Base-by-base conservation (phyloP, 495 filamentous ascomycete genomes). In the Paragyromitra xinjiangensis region DNA sequence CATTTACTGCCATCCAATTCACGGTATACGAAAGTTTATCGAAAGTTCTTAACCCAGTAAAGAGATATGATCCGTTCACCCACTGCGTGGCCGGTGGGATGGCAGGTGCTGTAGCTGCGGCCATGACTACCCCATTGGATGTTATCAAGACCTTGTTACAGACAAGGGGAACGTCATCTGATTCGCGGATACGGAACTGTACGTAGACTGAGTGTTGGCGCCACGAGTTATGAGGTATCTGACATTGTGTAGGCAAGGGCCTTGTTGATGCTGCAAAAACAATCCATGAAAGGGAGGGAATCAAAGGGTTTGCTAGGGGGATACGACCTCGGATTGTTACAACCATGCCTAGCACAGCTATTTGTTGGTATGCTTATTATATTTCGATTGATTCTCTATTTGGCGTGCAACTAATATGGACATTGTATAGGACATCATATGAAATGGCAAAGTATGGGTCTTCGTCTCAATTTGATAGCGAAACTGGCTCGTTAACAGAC, bases 121-220 rank as follows among this genome's bases (percentile, higher is more conserved):
- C 92, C 61, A 84, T 97, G 65, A 99, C 95, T 22, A 99, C 95
- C 0, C 96, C 95, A 0, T 89, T 99, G 84, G 95, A 99, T 81
- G 96, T 98, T 29, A 93, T 98, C 83, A 99, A 98, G 88, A 99
- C 95, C 1, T 89, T 98, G 81, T 86, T 99, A 71, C 95, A 99
- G 83, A 99, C 95, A 24, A 89, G 94, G 71, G 95, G 95, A 55
- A 91, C 90, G 29, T 91, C 93, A 0, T 85, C 87, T 16, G 95
- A 97, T 83, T 83, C 88, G 29, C 94, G 98, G 83, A 88, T 99
- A 66, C 87, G 95, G 64, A 92, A 92, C 70, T 81, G 79, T 81
- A 29, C 19, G 78, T 71, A 55, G 34, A 58, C 24, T 39, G 24
- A 50, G 3, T 29, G 53, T 45, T 79, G 39, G 19, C 40, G 16